A percentile compares a stretch with the other conserved stretches of the same genome.
Evolutionary conservation across 2,329 filamentous ascomycete genomes (phyloP).

Genomic region (Hypoxylon sp.): DNA sequence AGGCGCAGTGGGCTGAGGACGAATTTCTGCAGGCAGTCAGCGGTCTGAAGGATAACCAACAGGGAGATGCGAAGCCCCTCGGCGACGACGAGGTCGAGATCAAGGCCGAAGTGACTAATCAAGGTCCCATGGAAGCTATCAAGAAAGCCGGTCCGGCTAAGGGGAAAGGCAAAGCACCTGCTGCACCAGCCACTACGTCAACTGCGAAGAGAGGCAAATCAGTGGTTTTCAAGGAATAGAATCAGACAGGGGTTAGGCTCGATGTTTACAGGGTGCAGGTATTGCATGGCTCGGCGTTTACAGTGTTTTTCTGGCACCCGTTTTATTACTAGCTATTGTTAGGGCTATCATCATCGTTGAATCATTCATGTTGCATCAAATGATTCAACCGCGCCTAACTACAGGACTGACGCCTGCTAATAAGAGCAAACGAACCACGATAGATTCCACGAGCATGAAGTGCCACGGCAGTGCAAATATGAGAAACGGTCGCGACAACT

Average conservation of each 20-base stretch:
- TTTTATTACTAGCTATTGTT: conserved; percentile 16
- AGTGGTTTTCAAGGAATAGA: conserved; percentile 46
- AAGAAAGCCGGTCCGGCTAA: conserved; percentile 39
- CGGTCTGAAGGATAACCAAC: conserved; percentile 46
- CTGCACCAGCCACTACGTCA: conserved; percentile 23
- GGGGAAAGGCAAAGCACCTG: conserved; percentile 47
- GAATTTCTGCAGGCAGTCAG: conserved; percentile 52
- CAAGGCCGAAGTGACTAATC: conserved; percentile 40
- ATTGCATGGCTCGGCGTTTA: conserved; percentile 47
- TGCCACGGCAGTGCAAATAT: not conserved
- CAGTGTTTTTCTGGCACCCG: conserved; percentile 9
- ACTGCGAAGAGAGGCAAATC: conserved; percentile 46
- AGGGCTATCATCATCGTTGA: not conserved
- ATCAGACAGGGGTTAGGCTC: not conserved
- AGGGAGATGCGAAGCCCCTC: conserved; percentile 41
- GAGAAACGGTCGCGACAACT: conserved; percentile 5
- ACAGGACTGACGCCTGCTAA: not conserved
- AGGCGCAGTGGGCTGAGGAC: conserved; percentile 48
- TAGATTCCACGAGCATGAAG: not conserved
- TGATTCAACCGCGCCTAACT: not conserved
- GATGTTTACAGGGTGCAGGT: conserved; percentile 2
- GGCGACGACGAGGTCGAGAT: conserved; percentile 40
- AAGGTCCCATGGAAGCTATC: conserved; percentile 3
- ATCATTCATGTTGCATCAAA: conserved; percentile 8
- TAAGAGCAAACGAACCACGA: not conserved